phyloP scores from a whole-genome alignment of 805 yeast genomes.

The Starmerella potacharoeniae region DNA sequence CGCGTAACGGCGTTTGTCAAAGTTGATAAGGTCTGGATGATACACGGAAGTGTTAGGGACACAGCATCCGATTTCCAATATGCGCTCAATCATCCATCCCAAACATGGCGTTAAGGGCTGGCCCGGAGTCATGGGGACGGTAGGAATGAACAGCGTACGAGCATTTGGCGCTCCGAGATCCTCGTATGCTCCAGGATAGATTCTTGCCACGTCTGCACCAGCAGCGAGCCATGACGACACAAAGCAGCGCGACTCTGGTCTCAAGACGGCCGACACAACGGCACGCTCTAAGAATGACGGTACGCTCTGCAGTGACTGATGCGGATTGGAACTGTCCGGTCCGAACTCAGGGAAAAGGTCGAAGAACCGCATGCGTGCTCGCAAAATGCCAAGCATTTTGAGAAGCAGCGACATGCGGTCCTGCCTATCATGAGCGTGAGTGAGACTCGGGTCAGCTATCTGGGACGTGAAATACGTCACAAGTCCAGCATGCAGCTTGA shows the following conservation, averaged over 20 bases:
- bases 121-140: conserved; percentile 20
- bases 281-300: conserved; percentile 84
- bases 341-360: conserved; percentile 37
- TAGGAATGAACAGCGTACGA: conserved; percentile 24
- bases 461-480: conserved; percentile 53
- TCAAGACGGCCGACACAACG: conserved; percentile 54
- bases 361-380: conserved; percentile 53
- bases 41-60: conserved; percentile 68
- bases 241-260: conserved; percentile 70
- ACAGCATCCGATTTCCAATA: conserved; percentile 62
- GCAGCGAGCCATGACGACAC: conserved; percentile 61
- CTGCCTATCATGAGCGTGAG: conserved; percentile 42
- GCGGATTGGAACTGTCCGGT: conserved; percentile 7
- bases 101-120: conserved; percentile 63
- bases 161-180: conserved; percentile 14
- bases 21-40: conserved; percentile 58
- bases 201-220: conserved; percentile 29
- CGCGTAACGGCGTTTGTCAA: conserved; percentile 69
- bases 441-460: conserved; percentile 47
- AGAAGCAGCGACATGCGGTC: conserved; percentile 59
- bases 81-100: conserved; percentile 80
- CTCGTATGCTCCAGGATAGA: conserved; percentile 10
- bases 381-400: conserved; percentile 50
- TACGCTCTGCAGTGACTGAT: conserved; percentile 29
- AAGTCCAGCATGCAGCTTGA: conserved; percentile 57